Evolutionary conservation across 2,329 filamentous ascomycete genomes (phyloP), one percentile per base, ranked within the genome.

Genomic region (Fusarium coicis): DNA sequence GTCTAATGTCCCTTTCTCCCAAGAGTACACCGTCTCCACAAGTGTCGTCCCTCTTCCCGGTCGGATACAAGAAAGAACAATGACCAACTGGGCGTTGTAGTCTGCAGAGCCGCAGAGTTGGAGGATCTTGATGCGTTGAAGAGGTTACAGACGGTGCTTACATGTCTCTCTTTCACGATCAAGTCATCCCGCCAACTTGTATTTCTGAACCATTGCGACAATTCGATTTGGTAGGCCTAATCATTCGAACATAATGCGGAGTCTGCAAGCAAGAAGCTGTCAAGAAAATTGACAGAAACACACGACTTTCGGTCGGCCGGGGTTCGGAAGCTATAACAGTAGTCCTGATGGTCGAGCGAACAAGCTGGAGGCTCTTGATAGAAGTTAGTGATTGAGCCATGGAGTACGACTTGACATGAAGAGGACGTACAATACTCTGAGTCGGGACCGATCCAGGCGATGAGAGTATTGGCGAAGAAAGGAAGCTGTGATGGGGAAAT

Each of bases 201-300:
- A 39, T 53, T 76, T 77, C 52, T 74, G 52, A 49, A 56, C 66
- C 60, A 74, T 78, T 16, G 76, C 32, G 40, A 77, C 72, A 34
- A 72, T 68, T n/a, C 52, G 46, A 15, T 66, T 21, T 12, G 73
- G 72, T 23, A 76, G 42, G 36, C 15, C 44, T 63, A 61, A 77
- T 50, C 73, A 58, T 37, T 34, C 4, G 23, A 37, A 19, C 2
- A 7, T 26, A 10, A 10, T 1, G 10, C 23, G 8, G 21, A 47
- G 3, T 26, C 21, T 21, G 26, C 15, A 56, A 47, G 42, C 2
- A 11, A 63, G n/a, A 4, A 5, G 7, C 2, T 4, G 12, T 9
- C 5, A 42, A 5, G 2, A 47, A n/a, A 3, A n/a, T 14, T 16
- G 15, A 16, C 1, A 16, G 16, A 7, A 56, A 14, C 2, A 12